phyloP scores from a whole-genome alignment of 805 yeast species.

The Teunomyces lycoperdinae region DNA sequence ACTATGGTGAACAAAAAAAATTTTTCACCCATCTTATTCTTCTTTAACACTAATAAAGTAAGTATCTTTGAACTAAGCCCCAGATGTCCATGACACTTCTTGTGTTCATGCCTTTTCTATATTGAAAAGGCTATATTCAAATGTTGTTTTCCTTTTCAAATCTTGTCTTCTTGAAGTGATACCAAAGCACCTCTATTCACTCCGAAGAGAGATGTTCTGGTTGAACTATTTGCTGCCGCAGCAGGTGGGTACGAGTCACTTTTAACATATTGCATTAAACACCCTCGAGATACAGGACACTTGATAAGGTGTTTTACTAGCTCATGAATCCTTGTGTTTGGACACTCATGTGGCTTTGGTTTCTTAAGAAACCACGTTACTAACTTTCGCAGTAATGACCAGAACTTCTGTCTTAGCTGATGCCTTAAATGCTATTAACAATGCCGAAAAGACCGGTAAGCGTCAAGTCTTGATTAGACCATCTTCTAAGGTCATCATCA shows the following conservation, averaged over 20 bases:
- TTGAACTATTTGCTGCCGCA: conserved; percentile 6
- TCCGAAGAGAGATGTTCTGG: conserved; percentile 1
- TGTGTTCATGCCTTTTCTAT: neutral
- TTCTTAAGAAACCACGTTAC: conserved; percentile 6
- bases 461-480: conserved; percentile 98
- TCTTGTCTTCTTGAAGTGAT: conserved; percentile 7
- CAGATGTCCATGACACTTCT: neutral
- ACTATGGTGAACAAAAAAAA: neutral
- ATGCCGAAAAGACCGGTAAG: conserved; percentile 99
- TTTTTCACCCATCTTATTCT: neutral
- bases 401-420: conserved; percentile 98
- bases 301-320: conserved; percentile 12
- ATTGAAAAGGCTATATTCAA: neutral
- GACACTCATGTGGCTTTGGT: conserved; percentile 40
- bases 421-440: conserved; percentile 97
- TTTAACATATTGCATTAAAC: conserved; percentile 13
- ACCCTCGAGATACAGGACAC: conserved; percentile 27
- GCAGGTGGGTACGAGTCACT: conserved; percentile 10
- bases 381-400: conserved; percentile 55
- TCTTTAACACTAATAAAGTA: neutral
- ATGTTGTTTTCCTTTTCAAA: neutral
- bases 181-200: conserved; percentile 2
- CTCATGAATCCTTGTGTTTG: conserved; percentile 34
- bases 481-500: conserved; percentile 96
- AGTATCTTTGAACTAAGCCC: conserved; percentile 1